Base-by-base conservation (phyloP, 129 eudicot species). In the Daucus carota region DNA sequence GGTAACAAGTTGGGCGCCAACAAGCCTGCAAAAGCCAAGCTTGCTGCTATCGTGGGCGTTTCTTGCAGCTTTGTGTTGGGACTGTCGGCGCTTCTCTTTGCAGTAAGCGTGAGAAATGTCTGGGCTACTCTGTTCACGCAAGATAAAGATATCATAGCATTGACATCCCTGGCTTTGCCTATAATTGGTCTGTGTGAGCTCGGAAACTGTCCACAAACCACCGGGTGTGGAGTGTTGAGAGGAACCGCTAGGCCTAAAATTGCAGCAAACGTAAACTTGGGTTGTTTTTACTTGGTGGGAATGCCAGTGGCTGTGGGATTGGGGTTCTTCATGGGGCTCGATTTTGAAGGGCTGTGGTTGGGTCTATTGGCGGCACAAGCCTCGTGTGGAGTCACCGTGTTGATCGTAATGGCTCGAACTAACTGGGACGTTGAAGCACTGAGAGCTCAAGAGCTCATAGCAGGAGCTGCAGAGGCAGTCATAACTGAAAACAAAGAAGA, bases 141-240 rank as follows among this genome's bases (percentile, higher is more conserved):
- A 28, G 97, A 92, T 54, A 78, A 73, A 69, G 97, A 92, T 6
- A 92, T 92, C 12, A 81, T 89, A 12, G 87, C 86, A 12, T 40
- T 89, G 60, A 92, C 97, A 14, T 79, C 91, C 3, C 79, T 92
- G 38, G 96, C 86, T 14, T 45, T 92, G 65, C 97, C 96, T 7
- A 86, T 92, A 71, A 92, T 92, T 22, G 97, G 97, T 45, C 84
- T 92, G 0, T 89, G 97, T 42, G 97, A 92, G 84, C 84, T 92
- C 0, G 97, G 97, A 12, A 89, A 92, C 75, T 89, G 97, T 76
- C 97, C 97, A 32, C 97, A 92, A 57, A 91, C 97, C 14, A 89
- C 97, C 0, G 95, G 94, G 6, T 92, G 97, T 73, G 97, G 97
- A 50, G 97, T 92, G 24, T 46, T 92, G 74, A 74, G 97, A 46